Evolutionary conservation across 768 basidiomycete species (phyloP), one percentile per base, ranked within the genome.

Genomic region (Psilocybe cyanescens): DNA sequence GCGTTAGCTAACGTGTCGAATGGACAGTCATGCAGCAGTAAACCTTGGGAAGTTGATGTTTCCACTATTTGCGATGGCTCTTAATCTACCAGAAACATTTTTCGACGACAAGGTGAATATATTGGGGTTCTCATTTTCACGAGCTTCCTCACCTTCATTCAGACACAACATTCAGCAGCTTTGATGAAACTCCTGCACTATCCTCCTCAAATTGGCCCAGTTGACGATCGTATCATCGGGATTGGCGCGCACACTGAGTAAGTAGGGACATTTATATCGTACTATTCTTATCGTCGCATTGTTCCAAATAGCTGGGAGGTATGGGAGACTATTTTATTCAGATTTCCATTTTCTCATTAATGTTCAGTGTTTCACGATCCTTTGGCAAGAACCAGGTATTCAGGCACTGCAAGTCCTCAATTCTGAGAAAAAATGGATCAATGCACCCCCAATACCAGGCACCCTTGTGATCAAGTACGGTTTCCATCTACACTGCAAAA

Each of bases 401-500:
- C 87, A 87, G 67, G 91, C 89, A 0, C 80, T 97, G 4, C 94
- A 97, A 72, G 87, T 97, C 9, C 79, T 90, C 57, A 97, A 97
- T 76, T 73, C 86, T 0, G 77, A 86, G 35, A 86, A 87, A 8
- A 75, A 85, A 63, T 97, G 95, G 95, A 86, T 97, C 55, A 78
- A 92, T 66, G 94, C 92, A 8, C 85, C 87, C 1, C 85, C 91
- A 0, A 89, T 91, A 49, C 81, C 85, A 0, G 92, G 82, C n/a
- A 94, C 94, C 0, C 80, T 97, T 45, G 92, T 97, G 30, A 84
- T 96, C 72, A 97, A 97, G 92, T 92, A 60, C 61, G 83, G 60
- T 31, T 19, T 30, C 14, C n/a, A n/a, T 14, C 33, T 39, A 37
- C 16, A 17, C 19, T 57, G 14, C 8, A 9, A 8, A 17, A 55